Base-by-base conservation (phyloP, 2,329 filamentous ascomycete species). In the Stachybotrys elegans region DNA sequence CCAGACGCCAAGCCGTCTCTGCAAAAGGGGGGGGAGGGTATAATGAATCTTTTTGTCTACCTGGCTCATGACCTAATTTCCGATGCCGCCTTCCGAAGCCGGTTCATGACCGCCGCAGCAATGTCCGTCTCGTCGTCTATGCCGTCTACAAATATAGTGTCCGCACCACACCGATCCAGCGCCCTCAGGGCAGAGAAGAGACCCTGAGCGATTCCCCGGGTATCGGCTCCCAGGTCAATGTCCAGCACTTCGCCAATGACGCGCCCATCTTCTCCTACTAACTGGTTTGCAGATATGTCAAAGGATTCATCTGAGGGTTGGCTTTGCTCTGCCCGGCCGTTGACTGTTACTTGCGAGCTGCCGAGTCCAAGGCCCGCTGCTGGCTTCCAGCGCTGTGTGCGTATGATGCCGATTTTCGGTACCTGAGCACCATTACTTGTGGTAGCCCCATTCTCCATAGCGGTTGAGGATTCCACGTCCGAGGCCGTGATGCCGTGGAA, bases 131-230 rank as follows among this genome's bases (percentile, higher is more conserved):
- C 81, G 47, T 87, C 86, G 48, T 81, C 73, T 45, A 96, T 86
- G 3, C 92, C 92, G 62, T 98, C 93, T 11, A 97, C 88, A 54
- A 91, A 87, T 42, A 98, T 96, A 17, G 86, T 74, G 59, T 93
- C 83, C 4, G 89, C 89, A 22, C 82, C 79, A 49, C 81, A 75
- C 56, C 83, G 79, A 62, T 98, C 93, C 50, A 98, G 76, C 53
- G 91, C 87, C 43, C 93, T 76, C 43, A 98, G 70, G 2, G 89
- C 88, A 12, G 88, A 88, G 62, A 98, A 98, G 13, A 98, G 71
- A 0, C 88, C 87, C 54, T 91, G 81, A 2, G 93, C 92, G 54
- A 98, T 90, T 23, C 79, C 78, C 52, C 79, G 78, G 0, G 82
- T 83, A 36, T 86, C 78, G 14, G 67, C 68, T 1, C 92, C 91